Evolutionary conservation across 2,329 filamentous ascomycete genomes (phyloP).

Genomic region (Thielaviopsis cerberus): DNA sequence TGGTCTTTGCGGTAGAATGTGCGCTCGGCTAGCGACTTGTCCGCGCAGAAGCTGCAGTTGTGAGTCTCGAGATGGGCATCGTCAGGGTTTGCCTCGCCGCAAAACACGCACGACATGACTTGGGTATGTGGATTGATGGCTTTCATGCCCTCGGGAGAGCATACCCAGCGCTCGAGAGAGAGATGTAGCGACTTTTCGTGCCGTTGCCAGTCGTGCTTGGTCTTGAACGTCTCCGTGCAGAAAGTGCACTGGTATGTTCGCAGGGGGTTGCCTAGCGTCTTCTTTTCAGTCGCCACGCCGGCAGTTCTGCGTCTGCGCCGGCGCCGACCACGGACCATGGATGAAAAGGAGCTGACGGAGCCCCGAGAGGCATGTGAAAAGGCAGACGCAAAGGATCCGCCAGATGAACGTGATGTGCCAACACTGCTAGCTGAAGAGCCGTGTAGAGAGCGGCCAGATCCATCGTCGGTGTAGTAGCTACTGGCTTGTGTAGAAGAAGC

Average conservation of each 20-base stretch:
- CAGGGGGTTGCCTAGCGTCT: slow-evolving; percentile 23
- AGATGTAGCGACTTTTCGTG: slow-evolving; percentile 51
- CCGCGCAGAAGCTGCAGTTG: slow-evolving; percentile 46
- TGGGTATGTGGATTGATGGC: slow-evolving; percentile 42
- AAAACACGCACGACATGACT: slow-evolving; percentile 38
- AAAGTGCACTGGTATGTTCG: slow-evolving; percentile 50
- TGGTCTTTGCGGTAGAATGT: slow-evolving; percentile 51
- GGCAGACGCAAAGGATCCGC: slow-evolving; percentile 37
- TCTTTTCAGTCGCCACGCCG: slow-evolving; percentile 20
- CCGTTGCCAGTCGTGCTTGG: slow-evolving; percentile 51
- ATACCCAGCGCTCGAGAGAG: slow-evolving; percentile 49
- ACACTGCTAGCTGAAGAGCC: slow-evolving; percentile 39
- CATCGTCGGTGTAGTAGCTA: slow-evolving; percentile 41
- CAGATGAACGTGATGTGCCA: slow-evolving; percentile 42
- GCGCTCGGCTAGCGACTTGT: slow-evolving; percentile 41
- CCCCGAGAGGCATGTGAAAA: slow-evolving; percentile 40
- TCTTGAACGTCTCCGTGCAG: slow-evolving; percentile 48
- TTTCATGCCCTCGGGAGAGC: slow-evolving; percentile 36
- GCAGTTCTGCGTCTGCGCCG: slow-evolving; percentile 27
- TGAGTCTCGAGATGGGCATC: slow-evolving; percentile 38
- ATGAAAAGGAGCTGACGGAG: slow-evolving; percentile 33
- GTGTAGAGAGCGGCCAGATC: slow-evolving; percentile 38
- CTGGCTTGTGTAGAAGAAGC: slow-evolving; percentile 38
- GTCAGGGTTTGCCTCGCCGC: slow-evolving; percentile 35
- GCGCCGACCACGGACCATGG: slow-evolving; percentile 27